phyloP scores from a whole-genome alignment of 2,329 filamentous ascomycete species.

The Penicillium sp. region DNA sequence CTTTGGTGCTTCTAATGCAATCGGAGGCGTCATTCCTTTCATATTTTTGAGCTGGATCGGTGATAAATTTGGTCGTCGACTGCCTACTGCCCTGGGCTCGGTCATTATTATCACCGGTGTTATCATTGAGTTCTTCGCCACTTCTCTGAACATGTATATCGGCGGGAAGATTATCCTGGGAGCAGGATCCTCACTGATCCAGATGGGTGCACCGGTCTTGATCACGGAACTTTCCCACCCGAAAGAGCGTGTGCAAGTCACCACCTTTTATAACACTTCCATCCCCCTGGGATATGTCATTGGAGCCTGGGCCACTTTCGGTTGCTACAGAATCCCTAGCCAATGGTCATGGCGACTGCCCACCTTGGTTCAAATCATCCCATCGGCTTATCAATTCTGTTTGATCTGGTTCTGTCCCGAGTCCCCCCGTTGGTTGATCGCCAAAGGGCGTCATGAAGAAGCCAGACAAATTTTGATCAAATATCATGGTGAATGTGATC shows the following conservation, averaged over 20 bases:
- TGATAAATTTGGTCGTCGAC: slow-evolving; percentile 25
- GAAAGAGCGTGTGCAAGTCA: slow-evolving; percentile 43
- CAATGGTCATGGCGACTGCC: slow-evolving; percentile 57
- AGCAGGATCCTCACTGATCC: slow-evolving; percentile 28
- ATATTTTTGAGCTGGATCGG: slow-evolving; percentile 23
- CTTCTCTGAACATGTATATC: slow-evolving; percentile 28
- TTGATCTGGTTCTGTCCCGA: slow-evolving; percentile 58
- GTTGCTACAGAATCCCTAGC: slow-evolving; percentile 26
- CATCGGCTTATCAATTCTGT: slow-evolving; percentile 43
- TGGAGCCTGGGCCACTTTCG: slow-evolving; percentile 42
- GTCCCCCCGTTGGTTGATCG: slow-evolving; percentile 60
- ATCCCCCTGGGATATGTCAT: slow-evolving; percentile 45
- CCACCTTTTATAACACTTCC: slow-evolving; percentile 45
- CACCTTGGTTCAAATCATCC: slow-evolving; percentile 54
- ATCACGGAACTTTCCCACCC: slow-evolving; percentile 46
- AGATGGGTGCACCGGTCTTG: slow-evolving; percentile 47
- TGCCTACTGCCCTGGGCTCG: slow-evolving; percentile 33
- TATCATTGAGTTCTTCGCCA: slow-evolving; percentile 29
- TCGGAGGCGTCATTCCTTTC: slow-evolving; percentile 26
- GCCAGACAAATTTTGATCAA: slow-evolving; percentile 55
- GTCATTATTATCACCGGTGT: slow-evolving; percentile 34
- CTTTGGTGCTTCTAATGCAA: slow-evolving; percentile 24
- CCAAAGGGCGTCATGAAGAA: slow-evolving; percentile 52
- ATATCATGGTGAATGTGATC: slow-evolving; percentile 54
- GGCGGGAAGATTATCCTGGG: slow-evolving; percentile 28